phyloP scores from a whole-genome alignment of 192 early-diverging fungal species.

The Diversispora epigaea region DNA sequence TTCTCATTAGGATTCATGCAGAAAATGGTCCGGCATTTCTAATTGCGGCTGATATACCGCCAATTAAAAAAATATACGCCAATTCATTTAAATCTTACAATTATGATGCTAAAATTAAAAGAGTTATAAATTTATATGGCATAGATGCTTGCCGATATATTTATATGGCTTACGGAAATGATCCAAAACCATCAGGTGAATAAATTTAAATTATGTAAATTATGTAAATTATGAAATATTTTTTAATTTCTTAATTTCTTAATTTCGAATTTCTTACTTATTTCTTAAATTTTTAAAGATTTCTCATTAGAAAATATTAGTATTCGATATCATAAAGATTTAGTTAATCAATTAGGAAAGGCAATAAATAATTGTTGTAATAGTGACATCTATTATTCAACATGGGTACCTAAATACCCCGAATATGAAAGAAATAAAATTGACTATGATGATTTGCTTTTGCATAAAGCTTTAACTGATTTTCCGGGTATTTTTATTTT shows the following conservation, averaged over 20 bases:
- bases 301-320: background rate
- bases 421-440: background rate
- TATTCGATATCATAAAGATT: background rate
- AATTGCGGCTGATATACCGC: background rate
- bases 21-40: background rate
- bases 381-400: background rate
- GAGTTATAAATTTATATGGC: background rate
- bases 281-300: background rate
- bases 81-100: background rate
- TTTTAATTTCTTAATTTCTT: no score
- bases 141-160: background rate
- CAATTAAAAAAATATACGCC: background rate
- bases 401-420: background rate
- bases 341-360: background rate
- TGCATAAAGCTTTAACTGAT: background rate
- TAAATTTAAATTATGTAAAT: background rate
- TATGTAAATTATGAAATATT: no score
- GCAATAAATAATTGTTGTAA: background rate
- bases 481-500: background rate
- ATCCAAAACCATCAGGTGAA: background rate
- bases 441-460: background rate
- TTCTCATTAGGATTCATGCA: background rate
- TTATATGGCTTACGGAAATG: background rate
- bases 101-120: background rate
- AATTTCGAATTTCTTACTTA: no score